Conservation (phyloP, 2,329 filamentous ascomycete genomes). For the Paraphoma chrysanthemicola region DNA sequence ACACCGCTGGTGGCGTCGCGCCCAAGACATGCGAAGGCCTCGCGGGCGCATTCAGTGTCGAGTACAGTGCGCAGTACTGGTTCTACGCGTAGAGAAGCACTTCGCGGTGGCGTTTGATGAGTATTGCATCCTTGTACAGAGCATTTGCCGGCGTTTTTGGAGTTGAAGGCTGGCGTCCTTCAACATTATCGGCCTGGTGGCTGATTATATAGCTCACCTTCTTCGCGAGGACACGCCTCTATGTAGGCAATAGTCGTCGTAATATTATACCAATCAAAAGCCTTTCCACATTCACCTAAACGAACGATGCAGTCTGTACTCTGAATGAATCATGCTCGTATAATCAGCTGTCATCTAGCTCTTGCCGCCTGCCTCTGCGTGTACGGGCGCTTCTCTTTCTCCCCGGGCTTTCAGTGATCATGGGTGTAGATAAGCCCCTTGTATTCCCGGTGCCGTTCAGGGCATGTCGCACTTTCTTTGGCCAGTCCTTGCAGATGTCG, state of each 20-base stretch:
- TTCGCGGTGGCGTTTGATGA: conserved; percentile 1
- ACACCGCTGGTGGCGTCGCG: conserved; percentile 81
- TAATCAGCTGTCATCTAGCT: conserved; percentile 22
- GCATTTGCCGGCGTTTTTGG: conserved; percentile 43
- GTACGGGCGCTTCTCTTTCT: conserved; percentile 39
- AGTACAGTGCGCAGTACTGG: conserved; percentile 86
- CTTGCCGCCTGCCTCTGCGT: conserved; percentile 32
- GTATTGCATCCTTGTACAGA: conserved; percentile 27
- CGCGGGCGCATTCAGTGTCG: conserved; percentile 69
- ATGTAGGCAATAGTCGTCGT: conserved; percentile 22
- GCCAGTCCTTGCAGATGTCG: conserved; percentile 91
- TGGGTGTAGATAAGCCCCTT: neutral
- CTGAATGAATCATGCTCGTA: neutral
- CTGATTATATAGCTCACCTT: conserved; percentile 28
- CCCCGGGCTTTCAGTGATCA: neutral
- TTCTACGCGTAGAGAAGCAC: conserved; percentile 50
- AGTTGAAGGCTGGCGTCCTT: conserved; percentile 19
- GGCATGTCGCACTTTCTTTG: conserved; percentile 65
- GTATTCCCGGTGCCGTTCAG: neutral
- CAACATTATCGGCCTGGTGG: conserved; percentile 14
- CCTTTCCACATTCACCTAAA: neutral
- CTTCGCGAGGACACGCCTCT: conserved; percentile 23
- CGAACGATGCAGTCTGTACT: neutral
- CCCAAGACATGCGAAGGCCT: conserved; percentile 75
- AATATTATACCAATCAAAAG: conserved; percentile 23